Evolutionary conservation across 352 stramenopile genomes (phyloP).

Genomic region (Globisporangium alternatum): DNA sequence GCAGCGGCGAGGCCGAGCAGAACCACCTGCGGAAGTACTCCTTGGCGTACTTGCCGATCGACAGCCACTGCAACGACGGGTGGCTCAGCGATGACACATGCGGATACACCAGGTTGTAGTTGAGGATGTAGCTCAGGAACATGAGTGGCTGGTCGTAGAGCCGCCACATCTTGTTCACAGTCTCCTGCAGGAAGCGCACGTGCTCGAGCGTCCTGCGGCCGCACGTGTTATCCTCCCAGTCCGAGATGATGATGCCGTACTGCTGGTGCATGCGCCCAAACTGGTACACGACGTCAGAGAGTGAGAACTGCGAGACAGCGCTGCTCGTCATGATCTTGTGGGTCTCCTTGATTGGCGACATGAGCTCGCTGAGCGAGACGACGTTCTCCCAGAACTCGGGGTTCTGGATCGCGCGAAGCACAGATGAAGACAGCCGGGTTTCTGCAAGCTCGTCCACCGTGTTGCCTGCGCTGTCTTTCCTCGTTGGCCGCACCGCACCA

Average conservation of each 20-base stretch:
- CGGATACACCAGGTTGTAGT: constrained; percentile 64
- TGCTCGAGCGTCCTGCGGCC: constrained; percentile 46
- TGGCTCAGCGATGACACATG: constrained; percentile 47
- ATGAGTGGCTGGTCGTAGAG: constrained; percentile 74
- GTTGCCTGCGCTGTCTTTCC: constrained; percentile 47
- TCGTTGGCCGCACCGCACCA: constrained; percentile 10
- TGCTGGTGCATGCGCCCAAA: constrained; percentile 80
- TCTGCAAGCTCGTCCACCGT: constrained; percentile 45
- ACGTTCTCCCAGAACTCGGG: constrained; percentile 74
- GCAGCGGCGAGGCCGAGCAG: constrained; percentile 23
- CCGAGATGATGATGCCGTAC: constrained; percentile 59
- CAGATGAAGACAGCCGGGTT: constrained; percentile 30
- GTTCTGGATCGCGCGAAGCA: constrained; percentile 59
- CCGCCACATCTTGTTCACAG: constrained; percentile 68
- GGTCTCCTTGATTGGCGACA: constrained; percentile 77
- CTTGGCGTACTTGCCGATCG: constrained; percentile 73
- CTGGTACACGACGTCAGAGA: constrained; percentile 75
- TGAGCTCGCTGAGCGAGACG: constrained; percentile 68
- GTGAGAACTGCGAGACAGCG: constrained; percentile 36
- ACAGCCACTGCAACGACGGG: constrained; percentile 62
- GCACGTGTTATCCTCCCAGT: constrained; percentile 63
- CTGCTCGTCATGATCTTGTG: constrained; percentile 57
- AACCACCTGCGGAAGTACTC: constrained; percentile 77
- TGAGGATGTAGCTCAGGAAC: constrained; percentile 67
- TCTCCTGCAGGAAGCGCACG: constrained; percentile 52